Evolutionary conservation across 2,329 filamentous ascomycete genomes (phyloP), one percentile per base, ranked within the genome.

Genomic region (Coniochaeta pulveracea): DNA sequence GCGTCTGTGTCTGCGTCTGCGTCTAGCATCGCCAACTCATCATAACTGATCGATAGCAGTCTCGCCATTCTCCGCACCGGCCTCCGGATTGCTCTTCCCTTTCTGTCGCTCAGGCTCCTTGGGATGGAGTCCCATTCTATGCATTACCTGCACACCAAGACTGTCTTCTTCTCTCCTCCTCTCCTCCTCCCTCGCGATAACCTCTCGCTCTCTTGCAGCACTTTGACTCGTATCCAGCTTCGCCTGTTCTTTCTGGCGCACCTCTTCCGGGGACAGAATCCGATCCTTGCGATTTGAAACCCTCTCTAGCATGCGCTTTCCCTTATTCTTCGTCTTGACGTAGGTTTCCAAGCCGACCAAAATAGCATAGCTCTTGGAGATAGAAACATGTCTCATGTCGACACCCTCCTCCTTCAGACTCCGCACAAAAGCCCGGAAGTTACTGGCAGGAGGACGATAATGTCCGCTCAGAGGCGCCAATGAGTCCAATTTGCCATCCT

Each of bases 341-440:
- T 93, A 94, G 10, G 76, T 71, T 60, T 94, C 86, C 4, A 94
- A 64, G 0, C 88, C 88, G 1, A 88, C 71, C 1, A 94, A 65
- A 1, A 93, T 76, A 0, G 82, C 79, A 49, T 93, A 94, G 2
- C 80, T 80, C 45, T 85, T 79, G 26, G 78, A 85, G 28, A 93
- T 82, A 12, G 76, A 81, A 9, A 93, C 76, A 17, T 72, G 77
- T 10, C 69, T 74, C 72, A 88, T 82, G 52, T 95, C 86, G 1
- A 80, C 85, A 2, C 81, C 81, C 19, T 71, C 71, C 1, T 78
- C 75, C 43, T 77, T 74, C 4, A 95, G 63, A 7, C 67, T 77
- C 40, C 76, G 72, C 3, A 93, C 71, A 47, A 94, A 93, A 1
- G 80, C 77, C 19, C 81, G 75, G 49, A 94, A 93, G 50, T 89